These are phyloP conservation scores for Apiospora rasikravindrae DNA, from an alignment of 2,329 filamentous ascomycete species.

Conservation along the genomic window DNA sequence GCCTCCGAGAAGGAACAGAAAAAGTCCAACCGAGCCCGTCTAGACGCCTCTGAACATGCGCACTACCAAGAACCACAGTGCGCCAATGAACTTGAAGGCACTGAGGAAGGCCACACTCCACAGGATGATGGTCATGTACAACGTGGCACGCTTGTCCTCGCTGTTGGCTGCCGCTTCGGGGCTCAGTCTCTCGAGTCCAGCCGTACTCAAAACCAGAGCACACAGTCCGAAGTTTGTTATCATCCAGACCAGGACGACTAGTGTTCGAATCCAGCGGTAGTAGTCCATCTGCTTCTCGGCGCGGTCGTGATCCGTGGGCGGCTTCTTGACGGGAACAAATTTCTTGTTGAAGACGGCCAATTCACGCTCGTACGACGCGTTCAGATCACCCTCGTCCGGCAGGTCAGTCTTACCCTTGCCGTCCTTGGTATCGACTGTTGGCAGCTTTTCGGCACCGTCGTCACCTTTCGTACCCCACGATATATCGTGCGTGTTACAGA, in stretches of 20 bases:
- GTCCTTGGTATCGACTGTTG: slow-evolving; percentile 86
- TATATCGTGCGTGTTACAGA: slow-evolving; percentile 97
- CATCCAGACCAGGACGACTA: slow-evolving; percentile 95
- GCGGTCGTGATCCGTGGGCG: slow-evolving; percentile 57
- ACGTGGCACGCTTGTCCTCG: slow-evolving; percentile 64
- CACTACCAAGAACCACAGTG: slow-evolving; percentile 90
- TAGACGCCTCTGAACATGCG: slow-evolving; percentile 79
- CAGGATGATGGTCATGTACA: slow-evolving; percentile 86
- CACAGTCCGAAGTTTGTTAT: slow-evolving; percentile 90
- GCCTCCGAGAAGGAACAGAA: not conserved
- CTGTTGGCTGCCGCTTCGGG: slow-evolving; percentile 50
- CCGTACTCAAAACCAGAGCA: slow-evolving; percentile 85
- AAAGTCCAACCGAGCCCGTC: not conserved
- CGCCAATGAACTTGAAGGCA: slow-evolving; percentile 85
- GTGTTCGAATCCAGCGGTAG: slow-evolving; percentile 92
- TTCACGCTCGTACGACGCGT: slow-evolving; percentile 92
- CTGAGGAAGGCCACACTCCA: slow-evolving; percentile 89
- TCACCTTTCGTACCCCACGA: slow-evolving; percentile 99
- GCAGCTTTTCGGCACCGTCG: slow-evolving; percentile 90
- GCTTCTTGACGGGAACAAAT: slow-evolving; percentile 72
- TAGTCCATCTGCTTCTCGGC: slow-evolving; percentile 95
- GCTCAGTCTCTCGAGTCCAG: slow-evolving; percentile 74
- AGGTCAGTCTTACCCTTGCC: slow-evolving; percentile 92
- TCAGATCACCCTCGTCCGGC: slow-evolving; percentile 92
- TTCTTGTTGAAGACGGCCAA: slow-evolving; percentile 76